Evolutionary conservation across 1,284 basidiomycete genomes (phyloP).

Genomic region (Boletus albobrunnescens): DNA sequence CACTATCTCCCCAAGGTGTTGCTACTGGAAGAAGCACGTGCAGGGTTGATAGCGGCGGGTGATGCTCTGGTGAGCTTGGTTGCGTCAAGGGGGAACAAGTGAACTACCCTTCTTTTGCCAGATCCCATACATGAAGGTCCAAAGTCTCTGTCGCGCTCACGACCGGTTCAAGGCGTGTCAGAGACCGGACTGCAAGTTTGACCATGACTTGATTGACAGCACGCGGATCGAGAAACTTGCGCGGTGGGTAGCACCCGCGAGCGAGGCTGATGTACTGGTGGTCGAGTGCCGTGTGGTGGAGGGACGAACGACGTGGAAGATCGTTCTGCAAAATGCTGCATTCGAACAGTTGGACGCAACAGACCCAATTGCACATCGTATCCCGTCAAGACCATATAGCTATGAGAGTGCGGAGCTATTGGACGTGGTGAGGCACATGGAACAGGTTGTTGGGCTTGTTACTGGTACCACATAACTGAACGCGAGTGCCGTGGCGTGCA

Average conservation of each 20-base stretch:
- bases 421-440: slow-evolving; percentile 17
- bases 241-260: slow-evolving; percentile 1
- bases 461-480: no score
- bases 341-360: slow-evolving; percentile 11
- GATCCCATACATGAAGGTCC: slow-evolving; percentile 8
- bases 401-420: slow-evolving; percentile 12
- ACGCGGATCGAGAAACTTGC: slow-evolving; percentile 13
- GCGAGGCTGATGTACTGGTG: slow-evolving; percentile 11
- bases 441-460: slow-evolving; percentile 7
- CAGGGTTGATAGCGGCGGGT: slow-evolving; percentile 4
- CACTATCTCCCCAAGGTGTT: slow-evolving; percentile 11
- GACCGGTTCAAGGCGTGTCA: slow-evolving; percentile 8
- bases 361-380: slow-evolving; percentile 9
- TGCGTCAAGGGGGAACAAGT: neutral
- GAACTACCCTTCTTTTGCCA: neutral
- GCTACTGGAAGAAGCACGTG: slow-evolving; percentile 7
- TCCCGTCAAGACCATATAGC: slow-evolving; percentile 15
- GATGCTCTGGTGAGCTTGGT: slow-evolving; percentile 7
- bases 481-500: no score
- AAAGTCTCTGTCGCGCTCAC: slow-evolving; percentile 16
- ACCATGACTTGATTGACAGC: slow-evolving; percentile 17
- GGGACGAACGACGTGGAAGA: slow-evolving; percentile 12
- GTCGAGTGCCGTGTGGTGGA: slow-evolving; percentile 16
- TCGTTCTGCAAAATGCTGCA: slow-evolving; percentile 12
- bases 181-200: slow-evolving; percentile 15